Base-by-base conservation (phyloP, 306 rosid genomes). In the Vachellia pachyceras region DNA sequence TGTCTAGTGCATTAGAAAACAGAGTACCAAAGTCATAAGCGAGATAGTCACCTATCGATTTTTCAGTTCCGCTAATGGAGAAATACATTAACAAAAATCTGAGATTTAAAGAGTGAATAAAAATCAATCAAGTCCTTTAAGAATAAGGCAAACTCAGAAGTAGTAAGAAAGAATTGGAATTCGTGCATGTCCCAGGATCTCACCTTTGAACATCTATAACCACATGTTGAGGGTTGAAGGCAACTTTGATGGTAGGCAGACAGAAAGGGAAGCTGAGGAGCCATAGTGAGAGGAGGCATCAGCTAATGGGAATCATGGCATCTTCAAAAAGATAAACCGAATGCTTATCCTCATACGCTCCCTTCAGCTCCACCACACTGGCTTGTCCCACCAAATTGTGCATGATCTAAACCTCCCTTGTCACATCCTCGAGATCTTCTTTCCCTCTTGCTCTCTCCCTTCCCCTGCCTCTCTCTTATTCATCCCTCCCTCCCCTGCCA, bases 121-220 rank as follows among this genome's bases (percentile, higher is more conserved):
- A 49, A 49, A 12, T 29, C 33, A 29, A 29, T 29, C 33, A 29
- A 29, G 33, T 29, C 33, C 33, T 29, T 29, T 29, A 29, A 29
- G 33, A 29, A 29, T 29, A 2, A 29, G 33, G 33, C 33, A 29
- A 29, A 29, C 33, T 29, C 33, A 29, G 20, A 8, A 17, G 57
- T 5, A 49, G n/a, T n/a, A n/a, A n/a, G 55, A 49, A 50, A 23
- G n/a, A 10, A 1, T 6, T 15, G 20, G 57, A 15, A 49, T 15
- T 5, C 1, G 18, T 7, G 60, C 1, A 6, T 7, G 60, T 3
- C 60, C 25, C 10, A 15, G 8, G 8, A 13, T 22, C 33, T 79
- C 87, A 93, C 99, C 96, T 84, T 49, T 93, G 98, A 72, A 96
- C 86, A 67, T 93, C 86, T 1, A 78, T 82, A 68, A 85, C 97